Percentiles rank a stretch among this genome's conserved stretches.
These are phyloP conservation scores for Penicillium frequentans DNA, from an alignment of 2,329 filamentous ascomycete genomes.

Conservation along the genomic window DNA sequence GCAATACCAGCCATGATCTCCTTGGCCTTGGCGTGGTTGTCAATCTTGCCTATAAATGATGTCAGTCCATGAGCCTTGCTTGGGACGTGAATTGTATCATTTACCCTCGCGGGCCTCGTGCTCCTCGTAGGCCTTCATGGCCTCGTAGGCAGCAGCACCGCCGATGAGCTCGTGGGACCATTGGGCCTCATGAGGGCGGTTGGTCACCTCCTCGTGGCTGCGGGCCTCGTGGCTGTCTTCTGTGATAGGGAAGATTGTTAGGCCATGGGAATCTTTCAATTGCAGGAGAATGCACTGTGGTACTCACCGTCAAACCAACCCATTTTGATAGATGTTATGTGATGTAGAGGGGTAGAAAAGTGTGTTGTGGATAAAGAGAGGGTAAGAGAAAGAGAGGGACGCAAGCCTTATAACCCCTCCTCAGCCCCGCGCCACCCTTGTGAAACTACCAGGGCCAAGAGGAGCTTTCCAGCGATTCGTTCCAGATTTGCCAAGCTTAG, in stretches of 20 bases:
- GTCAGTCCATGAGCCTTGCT: background rate
- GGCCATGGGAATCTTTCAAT: slow-evolving; percentile 39
- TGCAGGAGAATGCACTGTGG: background rate
- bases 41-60: slow-evolving; percentile 60
- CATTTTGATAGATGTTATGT: slow-evolving; percentile 20
- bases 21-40: slow-evolving; percentile 72
- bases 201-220: slow-evolving; percentile 36
- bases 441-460: background rate
- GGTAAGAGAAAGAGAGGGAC: background rate
- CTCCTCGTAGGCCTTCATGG: slow-evolving; percentile 77
- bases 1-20: slow-evolving; percentile 73
- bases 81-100: slow-evolving; percentile 11
- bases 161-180: slow-evolving; percentile 73
- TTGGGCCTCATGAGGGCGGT: slow-evolving; percentile 55
- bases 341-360: background rate
- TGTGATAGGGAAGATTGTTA: slow-evolving; percentile 1
- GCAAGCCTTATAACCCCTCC: slow-evolving; percentile 4
- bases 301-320: slow-evolving; percentile 24
- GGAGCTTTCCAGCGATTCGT: background rate
- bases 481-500: slow-evolving; percentile 1
- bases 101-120: slow-evolving; percentile 67
- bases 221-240: slow-evolving; percentile 51
- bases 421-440: slow-evolving; percentile 1
- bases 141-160: slow-evolving; percentile 74
- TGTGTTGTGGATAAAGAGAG: slow-evolving; percentile 4